Conservation (phyloP, 2,329 filamentous ascomycete species). For the Tricladium varicosporioides region DNA sequence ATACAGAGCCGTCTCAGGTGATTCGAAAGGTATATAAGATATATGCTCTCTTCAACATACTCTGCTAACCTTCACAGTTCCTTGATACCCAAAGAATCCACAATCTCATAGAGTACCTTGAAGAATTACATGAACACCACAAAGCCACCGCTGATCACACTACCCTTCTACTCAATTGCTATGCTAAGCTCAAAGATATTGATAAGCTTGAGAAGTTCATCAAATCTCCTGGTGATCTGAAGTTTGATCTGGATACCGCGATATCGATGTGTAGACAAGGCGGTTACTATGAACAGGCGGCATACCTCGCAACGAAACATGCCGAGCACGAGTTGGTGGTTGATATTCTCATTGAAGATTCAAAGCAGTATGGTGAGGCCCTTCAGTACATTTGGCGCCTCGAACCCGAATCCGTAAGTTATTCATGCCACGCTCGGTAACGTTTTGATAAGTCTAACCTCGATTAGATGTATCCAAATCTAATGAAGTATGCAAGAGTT, state of each 20-base stretch:
- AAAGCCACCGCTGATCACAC: constrained; percentile 95
- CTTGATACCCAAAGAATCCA: constrained; percentile 96
- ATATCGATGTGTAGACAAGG: constrained; percentile 97
- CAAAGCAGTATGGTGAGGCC: constrained; percentile 84
- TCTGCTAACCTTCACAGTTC: constrained; percentile 57
- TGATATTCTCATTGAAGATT: constrained; percentile 93
- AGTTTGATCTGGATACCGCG: constrained; percentile 95
- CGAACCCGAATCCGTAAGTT: constrained; percentile 69
- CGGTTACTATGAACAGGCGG: constrained; percentile 94
- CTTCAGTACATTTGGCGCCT: constrained; percentile 88
- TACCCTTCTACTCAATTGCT: constrained; percentile 91
- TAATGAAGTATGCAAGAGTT: constrained; percentile 94
- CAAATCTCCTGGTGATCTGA: constrained; percentile 88
- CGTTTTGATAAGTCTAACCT: constrained; percentile 8
- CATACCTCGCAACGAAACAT: constrained; percentile 91
- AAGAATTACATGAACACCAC: constrained; percentile 91
- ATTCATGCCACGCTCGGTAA: not conserved
- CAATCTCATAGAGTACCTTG: constrained; percentile 94
- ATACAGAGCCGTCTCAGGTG: constrained; percentile 92
- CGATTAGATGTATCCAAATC: constrained; percentile 71
- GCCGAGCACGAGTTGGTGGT: constrained; percentile 92
- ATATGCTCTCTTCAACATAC: not conserved
- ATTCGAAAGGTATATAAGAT: constrained; percentile 72
- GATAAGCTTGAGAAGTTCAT: constrained; percentile 96
- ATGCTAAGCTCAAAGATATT: constrained; percentile 96